Conservation (phyloP, 257 asterid genomes). For the Agastache rugosa region DNA sequence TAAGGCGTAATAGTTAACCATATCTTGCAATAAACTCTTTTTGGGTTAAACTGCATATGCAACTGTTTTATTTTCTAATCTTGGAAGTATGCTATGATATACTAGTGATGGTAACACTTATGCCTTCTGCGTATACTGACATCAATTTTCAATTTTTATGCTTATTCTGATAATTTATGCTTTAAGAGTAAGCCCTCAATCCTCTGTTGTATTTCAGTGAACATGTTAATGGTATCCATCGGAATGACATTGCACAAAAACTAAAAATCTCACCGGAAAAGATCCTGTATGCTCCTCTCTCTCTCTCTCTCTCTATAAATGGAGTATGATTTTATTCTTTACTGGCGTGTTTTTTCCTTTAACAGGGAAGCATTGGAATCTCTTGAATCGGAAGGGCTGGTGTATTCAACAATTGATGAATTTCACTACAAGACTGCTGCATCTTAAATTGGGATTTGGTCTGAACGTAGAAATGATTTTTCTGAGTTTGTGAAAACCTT, state of each 20-base stretch:
- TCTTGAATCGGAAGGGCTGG: conserved; percentile 75
- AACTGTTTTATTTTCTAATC: not conserved
- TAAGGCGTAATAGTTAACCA: not conserved
- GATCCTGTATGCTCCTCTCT: conserved; percentile 50
- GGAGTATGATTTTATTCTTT: not conserved
- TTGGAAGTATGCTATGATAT: not conserved
- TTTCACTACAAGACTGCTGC: conserved; percentile 75
- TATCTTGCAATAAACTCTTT: too few relatives aligned
- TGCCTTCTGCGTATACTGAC: not conserved
- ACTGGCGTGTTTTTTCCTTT: not conserved
- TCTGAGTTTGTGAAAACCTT: not conserved
- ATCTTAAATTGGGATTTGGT: conserved; percentile 11
- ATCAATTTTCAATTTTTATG: not conserved
- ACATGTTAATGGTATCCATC: conserved; percentile 69
- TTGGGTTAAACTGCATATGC: too few relatives aligned
- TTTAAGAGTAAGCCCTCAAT: not conserved
- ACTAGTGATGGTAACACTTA: not conserved
- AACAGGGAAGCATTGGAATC: conserved; percentile 67
- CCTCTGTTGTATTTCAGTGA: conserved; percentile 52
- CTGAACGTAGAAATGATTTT: not conserved
- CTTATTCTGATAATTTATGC: too few relatives aligned
- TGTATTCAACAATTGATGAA: conserved; percentile 84
- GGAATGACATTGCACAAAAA: conserved; percentile 66
- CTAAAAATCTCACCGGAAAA: conserved; percentile 71
- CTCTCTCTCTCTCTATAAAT: conserved; percentile 26